phyloP scores from a whole-genome alignment of 148 eudicot genomes.

The Salicornia ramosissima region DNA sequence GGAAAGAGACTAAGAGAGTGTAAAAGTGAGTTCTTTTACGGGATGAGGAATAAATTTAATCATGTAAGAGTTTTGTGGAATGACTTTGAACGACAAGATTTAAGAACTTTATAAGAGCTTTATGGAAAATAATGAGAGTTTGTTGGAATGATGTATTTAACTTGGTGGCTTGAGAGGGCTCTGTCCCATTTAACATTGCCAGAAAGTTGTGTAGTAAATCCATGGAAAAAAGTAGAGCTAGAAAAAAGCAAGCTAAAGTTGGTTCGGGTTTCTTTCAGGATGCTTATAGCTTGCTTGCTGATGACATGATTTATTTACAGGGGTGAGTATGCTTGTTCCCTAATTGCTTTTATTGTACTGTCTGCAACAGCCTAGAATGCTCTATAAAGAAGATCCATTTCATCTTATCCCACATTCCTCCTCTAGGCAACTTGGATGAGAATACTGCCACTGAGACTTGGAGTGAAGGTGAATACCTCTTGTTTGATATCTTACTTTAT shows the following conservation, averaged over 20 bases:
- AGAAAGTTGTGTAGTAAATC: not conserved
- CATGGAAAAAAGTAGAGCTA: not conserved
- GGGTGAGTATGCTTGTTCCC: not conserved
- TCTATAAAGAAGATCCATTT: conserved; percentile 50
- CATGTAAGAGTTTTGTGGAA: too few species aligned
- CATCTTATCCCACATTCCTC: conserved; percentile 60
- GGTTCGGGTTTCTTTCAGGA: not conserved
- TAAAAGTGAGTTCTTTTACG: too few species aligned
- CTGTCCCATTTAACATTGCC: not conserved
- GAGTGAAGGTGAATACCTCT: conserved; percentile 55
- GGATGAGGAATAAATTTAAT: too few species aligned
- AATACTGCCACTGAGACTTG: conserved; percentile 47
- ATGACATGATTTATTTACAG: not conserved
- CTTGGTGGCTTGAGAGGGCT: not conserved
- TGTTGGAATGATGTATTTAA: not conserved
- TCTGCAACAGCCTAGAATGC: conserved; percentile 48
- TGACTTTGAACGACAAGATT: too few species aligned
- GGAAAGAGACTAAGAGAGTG: too few species aligned
- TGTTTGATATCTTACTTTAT: conserved; percentile 6
- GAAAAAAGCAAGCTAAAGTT: not conserved
- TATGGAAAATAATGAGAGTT: not conserved
- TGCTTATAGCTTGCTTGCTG: conserved; percentile 1
- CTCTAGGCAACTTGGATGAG: conserved; percentile 40
- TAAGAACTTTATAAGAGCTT: too few species aligned
- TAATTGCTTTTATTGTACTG: conserved; percentile 16